Evolutionary conservation across 2,329 filamentous ascomycete species (phyloP), one percentile per base, ranked within the genome.

Genomic region (Penicillium sp.): DNA sequence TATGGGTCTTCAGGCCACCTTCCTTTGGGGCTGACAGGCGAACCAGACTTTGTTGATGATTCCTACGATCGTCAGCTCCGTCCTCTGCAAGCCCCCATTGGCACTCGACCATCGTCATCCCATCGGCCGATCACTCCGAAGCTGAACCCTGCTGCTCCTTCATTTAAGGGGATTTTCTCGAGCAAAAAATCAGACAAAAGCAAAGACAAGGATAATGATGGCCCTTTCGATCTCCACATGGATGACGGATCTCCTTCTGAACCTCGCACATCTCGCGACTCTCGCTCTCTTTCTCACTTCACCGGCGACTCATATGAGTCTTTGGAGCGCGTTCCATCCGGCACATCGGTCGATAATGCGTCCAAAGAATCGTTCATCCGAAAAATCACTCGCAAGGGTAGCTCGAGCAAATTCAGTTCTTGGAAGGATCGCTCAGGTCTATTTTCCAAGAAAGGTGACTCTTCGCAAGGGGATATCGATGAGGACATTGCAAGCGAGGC

Each of bases 141-240:
- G 63, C 81, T 97, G 24, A 97, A 99, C 66, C 94, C 94, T 7
- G 85, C 90, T 6, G 94, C 93, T 0, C 92, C 92, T 8, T 90
- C 89, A 1, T 97, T 97, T 70, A 93, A 89, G 74, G 87, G 83
- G 9, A 83, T 87, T 33, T 84, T 94, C 54, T 84, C 58, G 14
- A 59, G 86, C 64, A 75, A 73, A 62, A 77, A 73, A 47, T 75
- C 76, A 33, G 56, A 77, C 49, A 75, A 70, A 45, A 71, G 72
- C 29, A 72, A 70, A 52, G 63, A 57, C 13, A 68, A 68, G 31
- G 75, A 77, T 4, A 29, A 56, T 8, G 67, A 68, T 13, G 59
- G 51, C 9, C 55, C 63, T 9, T 68, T 70, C 31, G 70, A 74
- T 43, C 63, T 67, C 28, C 67, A 64, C 13, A 64, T 67, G 29